Conservation (phyloP, 2,329 filamentous ascomycete genomes). For the Aureobasidium sp. region DNA sequence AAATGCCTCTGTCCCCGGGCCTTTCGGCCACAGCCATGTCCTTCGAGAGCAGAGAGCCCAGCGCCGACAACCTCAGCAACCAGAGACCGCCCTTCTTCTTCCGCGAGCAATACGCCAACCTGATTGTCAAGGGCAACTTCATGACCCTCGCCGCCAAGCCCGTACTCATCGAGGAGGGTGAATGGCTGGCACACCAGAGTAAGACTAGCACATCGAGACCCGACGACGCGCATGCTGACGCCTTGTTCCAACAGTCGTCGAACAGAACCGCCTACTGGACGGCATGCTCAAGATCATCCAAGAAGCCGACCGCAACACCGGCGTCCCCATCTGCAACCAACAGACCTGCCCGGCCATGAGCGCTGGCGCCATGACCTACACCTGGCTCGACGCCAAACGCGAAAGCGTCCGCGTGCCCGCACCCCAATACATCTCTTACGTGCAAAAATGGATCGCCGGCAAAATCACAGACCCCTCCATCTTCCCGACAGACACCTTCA, state of each 20-base stretch:
- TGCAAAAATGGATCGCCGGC: slow-evolving; percentile 94
- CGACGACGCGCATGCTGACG: background rate
- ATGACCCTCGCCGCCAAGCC: slow-evolving; percentile 90
- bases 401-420: slow-evolving; percentile 88
- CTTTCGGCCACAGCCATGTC: slow-evolving; percentile 55
- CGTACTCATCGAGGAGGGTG: slow-evolving; percentile 85
- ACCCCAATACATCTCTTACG: slow-evolving; percentile 86
- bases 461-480: slow-evolving; percentile 86
- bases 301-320: slow-evolving; percentile 68
- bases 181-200: slow-evolving; percentile 96
- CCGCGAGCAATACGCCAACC: slow-evolving; percentile 63
- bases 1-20: slow-evolving; percentile 22
- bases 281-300: slow-evolving; percentile 85
- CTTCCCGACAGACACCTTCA: slow-evolving; percentile 80
- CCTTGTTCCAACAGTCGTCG: slow-evolving; percentile 55
- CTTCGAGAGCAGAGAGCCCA: slow-evolving; percentile 48
- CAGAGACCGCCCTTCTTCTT: slow-evolving; percentile 67
- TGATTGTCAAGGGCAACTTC: slow-evolving; percentile 96
- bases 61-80: slow-evolving; percentile 34
- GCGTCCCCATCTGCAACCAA: slow-evolving; percentile 72
- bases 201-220: slow-evolving; percentile 21
- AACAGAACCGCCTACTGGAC: slow-evolving; percentile 82
- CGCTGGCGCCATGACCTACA: slow-evolving; percentile 93
- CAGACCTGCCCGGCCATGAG: slow-evolving; percentile 85
- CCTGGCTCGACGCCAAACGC: slow-evolving; percentile 83